These are phyloP conservation scores for Cystobasidium ongulense DNA, from an alignment of 768 basidiomycete genomes.

Conservation along the genomic window DNA sequence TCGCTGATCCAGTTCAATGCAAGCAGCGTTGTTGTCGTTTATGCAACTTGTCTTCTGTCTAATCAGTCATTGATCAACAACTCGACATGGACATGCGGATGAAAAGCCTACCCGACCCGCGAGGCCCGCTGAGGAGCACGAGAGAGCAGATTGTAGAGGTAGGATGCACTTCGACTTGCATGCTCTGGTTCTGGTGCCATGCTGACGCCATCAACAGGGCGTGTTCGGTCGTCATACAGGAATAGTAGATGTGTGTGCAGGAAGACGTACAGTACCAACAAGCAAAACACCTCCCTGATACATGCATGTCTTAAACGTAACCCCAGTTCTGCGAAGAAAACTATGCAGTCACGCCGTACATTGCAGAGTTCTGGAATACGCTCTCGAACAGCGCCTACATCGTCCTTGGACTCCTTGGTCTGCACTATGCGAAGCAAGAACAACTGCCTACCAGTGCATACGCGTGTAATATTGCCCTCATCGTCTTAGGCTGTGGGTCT, in stretches of 20 bases:
- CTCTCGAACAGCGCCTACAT: conserved; percentile 22
- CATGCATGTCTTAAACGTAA: background rate
- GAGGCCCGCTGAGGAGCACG: conserved; percentile 21
- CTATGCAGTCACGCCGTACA: conserved; percentile 26
- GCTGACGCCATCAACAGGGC: background rate
- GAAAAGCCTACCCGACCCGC: background rate
- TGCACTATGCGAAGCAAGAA: conserved; percentile 10
- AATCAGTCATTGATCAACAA: background rate
- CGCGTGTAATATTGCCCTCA: background rate
- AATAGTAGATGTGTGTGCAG: conserved; percentile 17
- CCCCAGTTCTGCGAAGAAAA: conserved; percentile 31
- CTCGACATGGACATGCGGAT: background rate
- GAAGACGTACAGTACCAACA: too few species aligned
- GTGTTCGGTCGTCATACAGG: conserved; percentile 15
- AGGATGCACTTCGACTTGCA: background rate
- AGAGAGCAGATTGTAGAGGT: conserved; percentile 15
- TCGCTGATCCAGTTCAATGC: too few species aligned
- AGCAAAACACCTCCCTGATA: too few species aligned
- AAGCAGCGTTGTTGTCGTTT: too few species aligned
- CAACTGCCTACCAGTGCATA: background rate
- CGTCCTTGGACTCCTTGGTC: background rate
- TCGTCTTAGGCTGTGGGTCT: conserved; percentile 18
- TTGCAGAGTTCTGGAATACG: conserved; percentile 24
- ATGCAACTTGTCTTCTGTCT: background rate
- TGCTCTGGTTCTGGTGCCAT: background rate